Evolutionary conservation across 345 rosid species (phyloP).

Genomic region (Anastatica hierochuntica): DNA sequence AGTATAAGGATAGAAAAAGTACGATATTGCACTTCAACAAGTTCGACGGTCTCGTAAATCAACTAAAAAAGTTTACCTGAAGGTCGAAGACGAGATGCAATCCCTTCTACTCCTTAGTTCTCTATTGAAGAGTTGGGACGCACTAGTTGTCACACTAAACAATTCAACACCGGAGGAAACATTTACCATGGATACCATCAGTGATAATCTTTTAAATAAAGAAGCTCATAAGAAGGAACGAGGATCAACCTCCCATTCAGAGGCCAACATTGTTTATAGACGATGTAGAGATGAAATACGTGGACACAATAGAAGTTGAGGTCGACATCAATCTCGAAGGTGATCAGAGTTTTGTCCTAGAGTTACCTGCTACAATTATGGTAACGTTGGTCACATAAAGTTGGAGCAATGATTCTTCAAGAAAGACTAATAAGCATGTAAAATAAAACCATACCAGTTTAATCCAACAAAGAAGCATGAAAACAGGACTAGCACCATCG

Average conservation of each 20-base stretch:
- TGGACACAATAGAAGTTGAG: neutral
- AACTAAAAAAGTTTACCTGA: no score
- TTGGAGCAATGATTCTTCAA: neutral
- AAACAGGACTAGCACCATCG: neutral
- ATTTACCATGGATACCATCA: neutral
- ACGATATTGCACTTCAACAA: no score
- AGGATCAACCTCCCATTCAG: neutral
- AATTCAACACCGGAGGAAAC: neutral
- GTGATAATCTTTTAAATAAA: neutral
- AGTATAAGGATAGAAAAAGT: no score
- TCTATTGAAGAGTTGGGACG: neutral
- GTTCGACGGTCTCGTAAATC: no score
- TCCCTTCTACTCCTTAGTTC: neutral
- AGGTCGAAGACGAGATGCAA: neutral
- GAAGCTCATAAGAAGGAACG: neutral
- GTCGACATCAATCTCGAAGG: neutral
- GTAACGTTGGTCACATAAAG: neutral
- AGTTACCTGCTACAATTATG: neutral
- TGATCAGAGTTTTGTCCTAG: neutral
- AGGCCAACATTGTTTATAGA: neutral
- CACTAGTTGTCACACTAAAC: neutral
- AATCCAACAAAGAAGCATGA: neutral
- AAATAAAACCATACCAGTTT: neutral
- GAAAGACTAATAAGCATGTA: neutral
- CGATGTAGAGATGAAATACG: neutral